phyloP scores from a whole-genome alignment of 768 basidiomycete genomes.

The Podaxis rugospora region DNA sequence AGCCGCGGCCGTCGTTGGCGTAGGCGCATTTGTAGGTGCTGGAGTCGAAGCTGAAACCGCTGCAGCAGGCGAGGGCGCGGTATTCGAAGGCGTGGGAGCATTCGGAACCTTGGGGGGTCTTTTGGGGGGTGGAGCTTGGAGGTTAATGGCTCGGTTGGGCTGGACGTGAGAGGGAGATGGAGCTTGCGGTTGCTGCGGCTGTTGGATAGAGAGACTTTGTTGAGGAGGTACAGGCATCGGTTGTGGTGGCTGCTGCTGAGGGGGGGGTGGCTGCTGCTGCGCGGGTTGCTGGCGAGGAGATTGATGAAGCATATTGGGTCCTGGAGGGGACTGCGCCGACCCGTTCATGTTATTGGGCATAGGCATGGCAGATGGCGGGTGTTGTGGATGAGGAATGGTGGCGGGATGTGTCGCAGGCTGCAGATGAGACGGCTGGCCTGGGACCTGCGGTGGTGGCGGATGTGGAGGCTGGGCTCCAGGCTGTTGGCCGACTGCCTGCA shows the following conservation, averaged over 20 bases:
- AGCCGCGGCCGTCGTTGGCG: slow-evolving; percentile 47
- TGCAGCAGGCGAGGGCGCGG: slow-evolving; percentile 18
- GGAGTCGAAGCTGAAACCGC: slow-evolving; percentile 44
- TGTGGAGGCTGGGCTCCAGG: slow-evolving; percentile 13
- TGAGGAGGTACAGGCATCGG: slow-evolving; percentile 15
- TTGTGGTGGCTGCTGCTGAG: slow-evolving; percentile 19
- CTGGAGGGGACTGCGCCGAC: slow-evolving; percentile 10
- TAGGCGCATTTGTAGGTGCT: slow-evolving; percentile 38
- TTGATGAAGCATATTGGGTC: slow-evolving; percentile 4
- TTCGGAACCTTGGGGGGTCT: background rate
- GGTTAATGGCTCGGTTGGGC: slow-evolving; percentile 2
- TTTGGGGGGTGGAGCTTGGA: slow-evolving; percentile 6
- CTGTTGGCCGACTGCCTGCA: slow-evolving; percentile 13
- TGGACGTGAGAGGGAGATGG: slow-evolving; percentile 8
- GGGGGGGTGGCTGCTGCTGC: slow-evolving; percentile 19
- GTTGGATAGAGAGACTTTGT: slow-evolving; percentile 17
- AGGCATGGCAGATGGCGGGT: background rate
- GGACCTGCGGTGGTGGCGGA: slow-evolving; percentile 8
- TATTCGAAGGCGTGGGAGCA: slow-evolving; percentile 4
- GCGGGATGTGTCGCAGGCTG: background rate
- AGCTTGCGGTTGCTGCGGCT: slow-evolving; percentile 18
- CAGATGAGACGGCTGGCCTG: slow-evolving; percentile 6
- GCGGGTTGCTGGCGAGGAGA: slow-evolving; percentile 5
- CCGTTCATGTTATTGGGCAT: slow-evolving; percentile 13
- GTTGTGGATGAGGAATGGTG: slow-evolving; percentile 1